Percentiles rank a stretch among this genome's conserved stretches.
Evolutionary conservation across 2,329 filamentous ascomycete genomes (phyloP).

Genomic region (Cercospora brassicicola): DNA sequence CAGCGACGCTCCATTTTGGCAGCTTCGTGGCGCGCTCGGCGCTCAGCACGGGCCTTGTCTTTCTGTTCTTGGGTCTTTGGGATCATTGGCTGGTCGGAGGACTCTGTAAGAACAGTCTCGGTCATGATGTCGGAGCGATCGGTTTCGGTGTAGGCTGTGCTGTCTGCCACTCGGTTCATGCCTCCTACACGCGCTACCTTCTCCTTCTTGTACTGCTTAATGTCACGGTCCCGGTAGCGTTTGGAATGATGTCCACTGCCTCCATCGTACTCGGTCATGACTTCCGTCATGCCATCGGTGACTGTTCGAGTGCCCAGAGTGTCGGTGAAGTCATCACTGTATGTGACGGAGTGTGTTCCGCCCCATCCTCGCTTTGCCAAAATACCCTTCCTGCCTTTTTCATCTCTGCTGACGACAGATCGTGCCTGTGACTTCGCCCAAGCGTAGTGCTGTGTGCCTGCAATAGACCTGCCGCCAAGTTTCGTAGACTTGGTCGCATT

Average conservation of each 20-base stretch:
- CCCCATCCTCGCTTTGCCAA: slow-evolving; percentile 43
- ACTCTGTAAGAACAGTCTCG: slow-evolving; percentile 47
- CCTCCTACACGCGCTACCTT: slow-evolving; percentile 84
- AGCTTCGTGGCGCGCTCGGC: slow-evolving; percentile 42
- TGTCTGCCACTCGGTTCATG: slow-evolving; percentile 79
- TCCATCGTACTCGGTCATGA: slow-evolving; percentile 28
- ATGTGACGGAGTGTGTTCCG: slow-evolving; percentile 46
- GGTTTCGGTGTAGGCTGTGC: slow-evolving; percentile 71
- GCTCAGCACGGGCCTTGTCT: slow-evolving; percentile 45
- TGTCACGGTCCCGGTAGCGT: slow-evolving; percentile 60
- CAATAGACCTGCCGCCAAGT: slow-evolving; percentile 75
- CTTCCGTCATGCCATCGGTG: slow-evolving; percentile 37
- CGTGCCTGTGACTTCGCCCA: slow-evolving; percentile 41
- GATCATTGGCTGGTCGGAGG: slow-evolving; percentile 44
- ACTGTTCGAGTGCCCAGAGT: slow-evolving; percentile 34
- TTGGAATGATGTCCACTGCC: slow-evolving; percentile 43
- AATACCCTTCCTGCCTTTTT: slow-evolving; percentile 45
- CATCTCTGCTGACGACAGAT: slow-evolving; percentile 48
- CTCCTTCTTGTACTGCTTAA: slow-evolving; percentile 83
- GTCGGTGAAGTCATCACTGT: slow-evolving; percentile 47
- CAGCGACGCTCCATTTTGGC: slow-evolving; percentile 43
- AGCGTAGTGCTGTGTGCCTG: slow-evolving; percentile 61
- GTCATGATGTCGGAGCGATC: slow-evolving; percentile 60
- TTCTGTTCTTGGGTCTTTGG: slow-evolving; percentile 32
- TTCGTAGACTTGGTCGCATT: slow-evolving; percentile 80